Evolutionary conservation across 805 yeast species (phyloP), one percentile per base, ranked within the genome.

Genomic region (Spencermartinsiella europaea): DNA sequence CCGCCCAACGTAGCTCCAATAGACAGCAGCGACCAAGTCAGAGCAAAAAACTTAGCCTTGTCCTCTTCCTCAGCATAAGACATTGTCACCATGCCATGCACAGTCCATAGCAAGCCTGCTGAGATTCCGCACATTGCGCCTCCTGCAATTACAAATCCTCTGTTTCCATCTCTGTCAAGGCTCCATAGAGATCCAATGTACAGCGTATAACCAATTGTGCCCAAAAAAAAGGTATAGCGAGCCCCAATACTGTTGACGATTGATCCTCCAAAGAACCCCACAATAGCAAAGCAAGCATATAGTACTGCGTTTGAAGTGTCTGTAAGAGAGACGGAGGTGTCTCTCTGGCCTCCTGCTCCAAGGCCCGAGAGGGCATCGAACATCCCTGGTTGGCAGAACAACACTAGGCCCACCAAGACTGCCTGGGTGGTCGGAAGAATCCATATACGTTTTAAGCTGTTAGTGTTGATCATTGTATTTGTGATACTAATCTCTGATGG

Each of bases 1-100:
- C 75, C 68, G 36, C 82, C 82, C 49, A 77, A 70, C 42, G 76
- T 80, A 14, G 77, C 80, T 60, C 82, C 82, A 52, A 75, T 64
- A 61, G 76, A 75, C 66, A 77, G 74, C 45, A 77, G 71, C 46
- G 74, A 67, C 82, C 81, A 77, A 54, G 75, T 75, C 16, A 72
- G 60, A 70, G 74, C 73, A 45, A 77, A 69, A 35, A 73, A 77
- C 35, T 63, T 65, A 40, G 77, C 81, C 59, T 77, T 77, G n/a
- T 49, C 64, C 34, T 62, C 56, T 61, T 77, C 82, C 19, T 75
- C 61, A 1, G 81, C 74, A 50, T 77, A 77, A 16, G 78, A 66
- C 72, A 77, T 71, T 46, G 74, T 70, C 39, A 76, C 71, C 35
- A 76, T 63, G 40, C 78, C 76, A 53, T 75, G 80, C 19, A 79